Evolutionary conservation across 192 early-diverging fungal species (phyloP).

Genomic region (Ambispora gerdemannii): DNA sequence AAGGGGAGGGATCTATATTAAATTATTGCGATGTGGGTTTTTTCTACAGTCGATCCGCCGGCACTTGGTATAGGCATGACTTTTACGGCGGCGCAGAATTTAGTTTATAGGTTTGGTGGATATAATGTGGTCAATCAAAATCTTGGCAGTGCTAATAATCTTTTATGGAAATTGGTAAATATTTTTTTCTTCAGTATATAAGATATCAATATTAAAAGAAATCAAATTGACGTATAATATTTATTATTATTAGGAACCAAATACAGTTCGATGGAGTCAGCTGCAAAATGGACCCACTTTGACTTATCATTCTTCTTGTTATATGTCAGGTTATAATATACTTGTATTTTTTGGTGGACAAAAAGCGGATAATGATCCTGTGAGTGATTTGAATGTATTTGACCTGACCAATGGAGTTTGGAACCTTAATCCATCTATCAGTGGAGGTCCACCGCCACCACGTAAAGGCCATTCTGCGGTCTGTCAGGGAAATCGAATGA

Average conservation of each 20-base stretch:
- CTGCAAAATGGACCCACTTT: neutral
- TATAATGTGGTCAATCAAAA: neutral
- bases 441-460: conserved; percentile 11
- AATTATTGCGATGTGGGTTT: no score
- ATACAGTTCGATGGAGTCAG: neutral
- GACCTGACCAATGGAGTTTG: neutral
- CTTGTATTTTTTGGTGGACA: neutral
- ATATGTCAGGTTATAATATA: neutral
- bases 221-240: no score
- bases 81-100: neutral
- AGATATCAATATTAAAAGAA: no score
- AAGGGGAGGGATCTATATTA: no score
- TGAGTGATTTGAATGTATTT: neutral
- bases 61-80: neutral
- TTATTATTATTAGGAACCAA: neutral
- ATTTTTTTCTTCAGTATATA: no score
- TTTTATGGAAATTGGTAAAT: neutral
- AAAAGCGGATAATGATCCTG: neutral
- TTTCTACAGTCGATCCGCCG: neutral
- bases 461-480: conserved; percentile 64
- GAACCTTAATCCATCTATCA: neutral
- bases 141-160: neutral
- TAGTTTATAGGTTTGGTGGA: neutral
- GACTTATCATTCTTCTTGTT: neutral
- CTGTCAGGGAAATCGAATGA: conserved; percentile 63